Percentiles rank a stretch among this genome's conserved stretches.
These are phyloP conservation scores for Prunus mira DNA, from an alignment of 306 rosid species.

Conservation along the genomic window DNA sequence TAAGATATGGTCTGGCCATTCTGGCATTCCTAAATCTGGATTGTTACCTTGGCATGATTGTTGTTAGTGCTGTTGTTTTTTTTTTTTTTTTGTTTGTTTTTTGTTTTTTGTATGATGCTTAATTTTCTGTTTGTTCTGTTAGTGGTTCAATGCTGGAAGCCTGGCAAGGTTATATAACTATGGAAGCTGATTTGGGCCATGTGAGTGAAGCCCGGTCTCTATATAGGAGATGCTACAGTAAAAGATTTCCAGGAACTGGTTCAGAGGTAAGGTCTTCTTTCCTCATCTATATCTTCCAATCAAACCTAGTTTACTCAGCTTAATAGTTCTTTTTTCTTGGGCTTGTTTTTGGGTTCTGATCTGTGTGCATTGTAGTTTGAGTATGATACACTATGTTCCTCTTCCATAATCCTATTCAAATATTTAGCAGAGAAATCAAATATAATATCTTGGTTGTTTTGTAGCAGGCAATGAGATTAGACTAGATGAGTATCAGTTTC, in stretches of 20 bases:
- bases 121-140: constrained; percentile 16
- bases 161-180: constrained; percentile 74
- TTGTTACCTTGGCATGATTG: background rate
- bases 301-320: background rate
- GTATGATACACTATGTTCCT: background rate
- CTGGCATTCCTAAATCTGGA: constrained; percentile 1
- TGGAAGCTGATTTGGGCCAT: constrained; percentile 75
- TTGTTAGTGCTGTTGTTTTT: background rate
- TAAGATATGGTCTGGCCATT: constrained; percentile 62
- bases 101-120: background rate
- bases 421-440: background rate
- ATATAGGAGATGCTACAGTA: constrained; percentile 84
- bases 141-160: constrained; percentile 84
- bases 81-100: background rate
- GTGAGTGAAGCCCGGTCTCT: constrained; percentile 73
- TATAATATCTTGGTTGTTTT: background rate
- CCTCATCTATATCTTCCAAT: constrained; percentile 3
- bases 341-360: background rate
- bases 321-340: background rate
- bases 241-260: constrained; percentile 71
- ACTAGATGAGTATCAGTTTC: background rate
- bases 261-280: constrained; percentile 64
- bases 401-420: background rate
- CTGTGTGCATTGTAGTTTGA: background rate
- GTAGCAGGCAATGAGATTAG: background rate